Evolutionary conservation across 1,284 basidiomycete species (phyloP), one percentile per base, ranked within the genome.

Genomic region (Ustilago esculenta): DNA sequence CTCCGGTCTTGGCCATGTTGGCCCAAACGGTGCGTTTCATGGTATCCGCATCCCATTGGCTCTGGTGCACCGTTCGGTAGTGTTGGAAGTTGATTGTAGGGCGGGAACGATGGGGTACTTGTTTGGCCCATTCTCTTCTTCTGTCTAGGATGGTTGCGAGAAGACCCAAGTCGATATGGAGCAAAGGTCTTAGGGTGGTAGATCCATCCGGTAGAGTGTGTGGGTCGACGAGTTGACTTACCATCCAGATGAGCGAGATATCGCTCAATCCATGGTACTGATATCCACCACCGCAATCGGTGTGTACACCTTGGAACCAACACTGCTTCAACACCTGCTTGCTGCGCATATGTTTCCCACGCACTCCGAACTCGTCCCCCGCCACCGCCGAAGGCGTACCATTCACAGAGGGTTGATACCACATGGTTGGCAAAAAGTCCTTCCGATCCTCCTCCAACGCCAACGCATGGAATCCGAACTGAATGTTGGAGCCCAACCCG

Each of bases 241-340:
- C 63, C 73, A 81, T 76, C 80, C 80, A 81, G 40, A 76, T 63
- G 6, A 82, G 61, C 1, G 75, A 39, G 14, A 81, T 35, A 36
- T 81, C 75, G 15, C 67, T 57, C 1, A 81, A 56, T 1, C 80
- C 80, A 45, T 81, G 80, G 18, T 67, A 56, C 46, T 60, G 43
- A 27, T 66, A 69, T 17, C 77, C 76, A 5, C 80, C 79, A 5
- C 80, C 80, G 5, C 69, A 59, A 51, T 81, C 77, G 5, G 73
- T 67, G 35, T 81, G 80, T 0, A 61, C 63, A 21, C 80, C 80
- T 15, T 73, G 52, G 54, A 81, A 81, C 80, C 80, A 81, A 7
- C 52, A 50, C 48, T 81, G 80, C 50, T 77, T 72, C 23, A 81
- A 42, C 9, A 57, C 50, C 54, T 81, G 80, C 4, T 65, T 66